Base-by-base conservation (phyloP, 495 filamentous ascomycete species). In the Aspergillus cristatus region DNA sequence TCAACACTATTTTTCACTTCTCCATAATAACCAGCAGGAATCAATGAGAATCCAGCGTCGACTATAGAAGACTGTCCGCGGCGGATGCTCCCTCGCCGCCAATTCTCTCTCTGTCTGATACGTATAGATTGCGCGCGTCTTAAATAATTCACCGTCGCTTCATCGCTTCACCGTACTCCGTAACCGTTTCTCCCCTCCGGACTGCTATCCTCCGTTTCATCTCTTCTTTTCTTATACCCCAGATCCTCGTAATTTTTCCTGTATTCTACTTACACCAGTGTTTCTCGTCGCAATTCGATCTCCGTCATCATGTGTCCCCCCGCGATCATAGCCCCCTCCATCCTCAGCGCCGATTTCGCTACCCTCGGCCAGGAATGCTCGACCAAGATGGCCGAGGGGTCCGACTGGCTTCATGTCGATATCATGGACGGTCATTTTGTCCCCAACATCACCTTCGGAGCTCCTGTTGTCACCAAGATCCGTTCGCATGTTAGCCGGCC, bases 391-490 rank as follows among this genome's bases (percentile, higher is more conserved):
- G 67, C 68, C 15, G 69, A 84, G 34, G 85, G 86, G 31, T 84
- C 88, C 39, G 83, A 94, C 70, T 96, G 91, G 64, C 55, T 68
- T 26, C 64, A 68, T 38, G 74, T 88, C 47, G 83, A 94, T 58
- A 90, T 91, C 58, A 95, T 90, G 88, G 90, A 97, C 58, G 82
- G 93, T 39, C 91, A 98, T 62, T 98, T 98, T 55, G 91, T 98
- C 7, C 91, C 91, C 3, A 98, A 98, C 65, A 87, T 98, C 58
- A 97, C 91, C 35, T 94, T 96, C 58, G 91, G 91, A 30, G 80
- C 83, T 12, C 91, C 91, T 6, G 87, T 97, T 14, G 91, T 98
- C 7, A 87, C 82, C 38, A 93, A 87, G 66, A 91, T 98, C 39
- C 81, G 91, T 26, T 71, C 74, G 28, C 81, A 93, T 50, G 87